Conservation (phyloP, 2,329 filamentous ascomycete genomes). For the Apiospora aurea region DNA sequence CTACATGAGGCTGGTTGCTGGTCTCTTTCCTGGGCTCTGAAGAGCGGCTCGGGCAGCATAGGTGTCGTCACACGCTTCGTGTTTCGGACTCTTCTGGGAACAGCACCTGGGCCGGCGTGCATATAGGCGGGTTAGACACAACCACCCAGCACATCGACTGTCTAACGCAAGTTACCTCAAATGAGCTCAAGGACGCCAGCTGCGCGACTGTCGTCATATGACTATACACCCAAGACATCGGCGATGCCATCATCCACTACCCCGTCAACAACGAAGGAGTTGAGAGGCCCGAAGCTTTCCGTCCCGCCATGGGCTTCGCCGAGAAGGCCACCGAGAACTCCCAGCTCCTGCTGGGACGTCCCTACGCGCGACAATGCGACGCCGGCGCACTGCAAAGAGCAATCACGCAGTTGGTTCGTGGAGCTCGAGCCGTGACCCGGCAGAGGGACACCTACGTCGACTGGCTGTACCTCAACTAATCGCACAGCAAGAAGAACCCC, state of each 20-base stretch:
- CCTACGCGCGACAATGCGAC: too few relatives aligned
- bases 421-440: background rate
- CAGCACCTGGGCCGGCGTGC: constrained; percentile 2
- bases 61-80: background rate
- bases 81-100: background rate
- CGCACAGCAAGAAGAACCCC: constrained; percentile 39
- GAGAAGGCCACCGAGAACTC: background rate
- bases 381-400: background rate
- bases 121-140: background rate
- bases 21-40: too few relatives aligned
- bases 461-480: constrained; percentile 49
- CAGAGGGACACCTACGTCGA: constrained; percentile 5
- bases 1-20: too few relatives aligned
- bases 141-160: background rate
- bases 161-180: background rate
- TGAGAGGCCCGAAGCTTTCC: background rate
- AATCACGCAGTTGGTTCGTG: background rate
- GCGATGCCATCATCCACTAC: background rate
- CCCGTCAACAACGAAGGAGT: background rate
- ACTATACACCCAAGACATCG: background rate
- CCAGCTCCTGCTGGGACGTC: background rate
- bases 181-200: background rate
- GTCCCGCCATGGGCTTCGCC: background rate
- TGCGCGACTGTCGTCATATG: background rate
- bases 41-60: background rate